These are phyloP conservation scores for Colletotrichum gigasporum DNA, from an alignment of 2,329 filamentous ascomycete species.

Conservation along the genomic window DNA sequence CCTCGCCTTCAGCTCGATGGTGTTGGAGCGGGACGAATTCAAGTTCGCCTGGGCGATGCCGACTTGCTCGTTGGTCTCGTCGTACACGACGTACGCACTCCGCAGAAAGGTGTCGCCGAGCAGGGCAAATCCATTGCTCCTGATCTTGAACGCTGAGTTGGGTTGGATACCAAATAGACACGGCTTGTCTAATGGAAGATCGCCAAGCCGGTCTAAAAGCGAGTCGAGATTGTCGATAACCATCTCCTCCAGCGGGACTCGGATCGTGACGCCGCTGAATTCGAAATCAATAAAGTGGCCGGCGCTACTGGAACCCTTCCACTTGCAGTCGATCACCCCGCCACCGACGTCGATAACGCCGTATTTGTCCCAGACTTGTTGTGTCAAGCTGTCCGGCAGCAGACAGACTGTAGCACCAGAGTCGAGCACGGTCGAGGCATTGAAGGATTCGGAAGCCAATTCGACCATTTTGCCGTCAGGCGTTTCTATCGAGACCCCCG, in stretches of 20 bases:
- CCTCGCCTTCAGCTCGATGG: constrained; percentile 55
- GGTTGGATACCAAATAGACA: constrained; percentile 64
- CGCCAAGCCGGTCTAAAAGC: constrained; percentile 47
- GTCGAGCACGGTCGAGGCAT: constrained; percentile 71
- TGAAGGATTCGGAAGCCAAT: constrained; percentile 45
- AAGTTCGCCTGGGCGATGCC: constrained; percentile 68
- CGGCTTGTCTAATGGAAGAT: constrained; percentile 50
- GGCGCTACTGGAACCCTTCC: constrained; percentile 44
- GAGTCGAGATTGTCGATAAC: constrained; percentile 51
- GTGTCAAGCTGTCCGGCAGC: constrained; percentile 65
- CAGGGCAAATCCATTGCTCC: constrained; percentile 65
- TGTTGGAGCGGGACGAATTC: constrained; percentile 51
- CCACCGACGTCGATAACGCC: constrained; percentile 61
- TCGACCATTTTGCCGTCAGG: constrained; percentile 37
- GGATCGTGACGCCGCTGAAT: constrained; percentile 54
- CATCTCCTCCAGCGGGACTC: constrained; percentile 67
- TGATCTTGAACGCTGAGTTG: constrained; percentile 72
- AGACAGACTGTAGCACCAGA: constrained; percentile 75
- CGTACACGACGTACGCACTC: constrained; percentile 80
- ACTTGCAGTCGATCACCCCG: constrained; percentile 69
- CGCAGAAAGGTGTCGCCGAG: constrained; percentile 77
- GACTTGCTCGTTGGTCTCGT: constrained; percentile 76
- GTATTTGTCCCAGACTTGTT: constrained; percentile 66
- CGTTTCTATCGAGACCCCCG: constrained; percentile 44
- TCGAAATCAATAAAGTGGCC: constrained; percentile 51